Evolutionary conservation across 2,329 filamentous ascomycete genomes (phyloP).

Genomic region (Paecilomyces variotii): DNA sequence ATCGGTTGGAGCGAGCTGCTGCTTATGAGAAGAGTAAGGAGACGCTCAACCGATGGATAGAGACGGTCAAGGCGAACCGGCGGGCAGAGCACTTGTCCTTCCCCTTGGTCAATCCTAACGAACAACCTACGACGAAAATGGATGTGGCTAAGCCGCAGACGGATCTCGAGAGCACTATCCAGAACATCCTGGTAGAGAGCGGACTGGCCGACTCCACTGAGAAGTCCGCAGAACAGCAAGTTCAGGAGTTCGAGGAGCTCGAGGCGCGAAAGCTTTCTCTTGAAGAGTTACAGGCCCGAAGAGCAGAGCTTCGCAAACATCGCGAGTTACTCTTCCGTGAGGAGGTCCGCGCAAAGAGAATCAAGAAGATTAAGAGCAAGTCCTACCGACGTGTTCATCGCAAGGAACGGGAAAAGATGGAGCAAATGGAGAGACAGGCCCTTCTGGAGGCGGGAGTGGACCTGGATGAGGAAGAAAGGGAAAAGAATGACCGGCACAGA

Average conservation of each 20-base stretch:
- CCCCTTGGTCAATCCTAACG: slow-evolving; percentile 67
- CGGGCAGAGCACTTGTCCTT: slow-evolving; percentile 85
- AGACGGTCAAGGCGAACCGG: slow-evolving; percentile 90
- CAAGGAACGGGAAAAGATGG: slow-evolving; percentile 59
- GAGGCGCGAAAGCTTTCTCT: slow-evolving; percentile 65
- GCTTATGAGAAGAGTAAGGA: slow-evolving; percentile 90
- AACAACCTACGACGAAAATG: slow-evolving; percentile 46
- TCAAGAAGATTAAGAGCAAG: slow-evolving; percentile 99
- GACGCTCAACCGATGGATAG: slow-evolving; percentile 81
- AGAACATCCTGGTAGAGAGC: slow-evolving; percentile 83
- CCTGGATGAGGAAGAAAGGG: slow-evolving; percentile 56
- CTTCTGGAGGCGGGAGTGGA: slow-evolving; percentile 53
- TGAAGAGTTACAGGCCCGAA: slow-evolving; percentile 63
- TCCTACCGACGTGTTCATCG: slow-evolving; percentile 87
- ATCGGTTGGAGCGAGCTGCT: slow-evolving; percentile 68
- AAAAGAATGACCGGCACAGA: slow-evolving; percentile 62
- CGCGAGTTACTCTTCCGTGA: slow-evolving; percentile 83
- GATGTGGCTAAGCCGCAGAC: slow-evolving; percentile 59
- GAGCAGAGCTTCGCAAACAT: slow-evolving; percentile 67
- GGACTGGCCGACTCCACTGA: slow-evolving; percentile 57
- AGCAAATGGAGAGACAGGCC: slow-evolving; percentile 50
- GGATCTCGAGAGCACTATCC: slow-evolving; percentile 77
- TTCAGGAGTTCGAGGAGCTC: slow-evolving; percentile 61
- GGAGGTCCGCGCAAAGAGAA: slow-evolving; percentile 77
- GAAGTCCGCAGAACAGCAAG: slow-evolving; percentile 54